Base-by-base conservation (phyloP, 345 rosid species). In the Zanthoxylum bungeanum region DNA sequence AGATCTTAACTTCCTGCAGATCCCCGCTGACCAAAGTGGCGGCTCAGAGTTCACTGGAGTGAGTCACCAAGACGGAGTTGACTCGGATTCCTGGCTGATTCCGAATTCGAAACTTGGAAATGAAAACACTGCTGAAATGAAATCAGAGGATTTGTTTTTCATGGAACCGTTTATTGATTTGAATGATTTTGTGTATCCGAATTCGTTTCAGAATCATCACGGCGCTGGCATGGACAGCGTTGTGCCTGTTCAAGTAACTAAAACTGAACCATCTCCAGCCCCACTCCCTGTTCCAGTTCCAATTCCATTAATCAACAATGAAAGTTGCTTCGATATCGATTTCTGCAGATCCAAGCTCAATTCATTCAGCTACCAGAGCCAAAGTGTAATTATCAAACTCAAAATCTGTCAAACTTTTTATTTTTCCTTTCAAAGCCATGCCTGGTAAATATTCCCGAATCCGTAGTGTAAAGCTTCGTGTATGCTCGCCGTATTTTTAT, bases 181-280 rank as follows among this genome's bases (percentile, higher is more conserved):
- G 24, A 53, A 86, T 51, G 93, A 89, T 67, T 82, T 89, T 42
- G 90, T 86, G 60, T 85, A 70, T 73, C 83, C 75, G 10, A 77
- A 79, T 69, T 74, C 81, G 14, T 79, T 79, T 33, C 86, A 78
- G n/a, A 85, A 78, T 73, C 81, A 76, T 17, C 85, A 78, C 4
- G 85, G 69, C 73, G 76, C 81, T 30, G 86, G 83, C 39, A 80
- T 79, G 16, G 98, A 92, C 50, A 83, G 97, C 64, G 85, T 92
- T 2, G 98, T 91, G 12, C 98, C 98, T 0, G 93, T 90, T 71
- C 94, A 87, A 69, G 68, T 84, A 9, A 80, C 46, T 5, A 60
- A 87, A 69, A 68, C 76, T 12, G 49, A 14, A 44, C 49, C 49
- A 14, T 3, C 4, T 44, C 49, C 49, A 44, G 49, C 49, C 16